phyloP scores from a whole-genome alignment of 768 basidiomycete genomes.

The Tricholoma terreum region DNA sequence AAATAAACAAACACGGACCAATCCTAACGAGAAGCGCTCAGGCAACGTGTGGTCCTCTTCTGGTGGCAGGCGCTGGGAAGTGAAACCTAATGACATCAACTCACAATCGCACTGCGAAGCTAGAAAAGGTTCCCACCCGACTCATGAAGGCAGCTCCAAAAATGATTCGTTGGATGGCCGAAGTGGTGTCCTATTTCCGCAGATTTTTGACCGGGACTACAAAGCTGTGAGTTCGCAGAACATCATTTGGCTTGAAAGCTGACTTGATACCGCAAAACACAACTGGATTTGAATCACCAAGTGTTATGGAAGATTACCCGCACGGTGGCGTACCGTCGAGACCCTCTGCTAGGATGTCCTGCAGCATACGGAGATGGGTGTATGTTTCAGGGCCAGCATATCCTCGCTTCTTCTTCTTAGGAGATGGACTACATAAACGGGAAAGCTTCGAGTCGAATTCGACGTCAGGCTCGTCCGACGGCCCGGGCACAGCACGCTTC shows the following conservation, averaged over 20 bases:
- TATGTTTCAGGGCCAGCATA: constrained; percentile 52
- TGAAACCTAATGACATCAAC: constrained; percentile 47
- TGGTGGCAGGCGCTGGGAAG: constrained; percentile 47
- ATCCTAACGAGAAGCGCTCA: constrained; percentile 53
- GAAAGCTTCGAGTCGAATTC: not conserved
- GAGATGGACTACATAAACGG: not conserved
- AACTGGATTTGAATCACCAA: constrained; percentile 42
- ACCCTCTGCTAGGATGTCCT: constrained; percentile 48
- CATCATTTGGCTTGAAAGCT: constrained; percentile 9
- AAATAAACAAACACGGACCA: constrained; percentile 47
- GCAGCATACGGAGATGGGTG: constrained; percentile 47
- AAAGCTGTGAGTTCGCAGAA: not conserved
- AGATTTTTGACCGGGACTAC: constrained; percentile 66
- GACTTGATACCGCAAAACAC: constrained; percentile 88
- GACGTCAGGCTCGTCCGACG: not conserved
- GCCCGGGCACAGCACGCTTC: too few relatives aligned
- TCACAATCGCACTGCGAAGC: not conserved
- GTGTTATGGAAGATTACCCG: not conserved
- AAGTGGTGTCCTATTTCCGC: constrained; percentile 75
- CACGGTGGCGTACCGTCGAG: constrained; percentile 53
- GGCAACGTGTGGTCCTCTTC: constrained; percentile 62
- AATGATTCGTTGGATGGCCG: constrained; percentile 77
- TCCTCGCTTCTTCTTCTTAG: constrained; percentile 33
- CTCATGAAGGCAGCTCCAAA: constrained; percentile 69
- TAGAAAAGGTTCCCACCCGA: constrained; percentile 44